Base-by-base conservation (phyloP, 257 asterid species). In the Marsdenia floribunda region DNA sequence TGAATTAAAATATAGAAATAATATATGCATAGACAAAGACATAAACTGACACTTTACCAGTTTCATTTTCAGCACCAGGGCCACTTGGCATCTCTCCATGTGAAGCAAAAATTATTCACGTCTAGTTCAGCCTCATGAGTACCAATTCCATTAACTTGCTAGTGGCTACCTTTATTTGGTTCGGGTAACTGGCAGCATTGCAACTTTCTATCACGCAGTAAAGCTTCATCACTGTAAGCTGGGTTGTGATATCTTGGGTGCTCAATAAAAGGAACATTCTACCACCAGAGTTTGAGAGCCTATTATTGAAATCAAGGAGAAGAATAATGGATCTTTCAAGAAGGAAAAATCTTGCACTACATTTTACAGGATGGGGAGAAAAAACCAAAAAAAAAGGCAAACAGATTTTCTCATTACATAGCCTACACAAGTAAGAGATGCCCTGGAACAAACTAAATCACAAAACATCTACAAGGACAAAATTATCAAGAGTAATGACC, bases 241-340 rank as follows among this genome's bases (percentile, higher is more conserved):
- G 97, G 90, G 75, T 67, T 80, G 7, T 71, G 85, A 78, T 84
- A 88, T 72, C 96, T 86, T 33, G 97, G 97, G 75, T 91, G 98
- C 67, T 81, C 89, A 57, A 91, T 70, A 78, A 88, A 86, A 16
- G 85, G 72, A 60, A 93, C 96, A 26, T 85, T 82, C 75, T 93
- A 91, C 97, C 96, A 91, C 98, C 96, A 91, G 58, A 93, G 91
- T 74, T 88, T 85, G 77, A 93, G 83, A 76, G 97, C 97, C 98
- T 93, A 68, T 16, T 49, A 40, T 58, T 29, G 44, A 72, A 8
- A 55, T 54, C 77, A 52, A 7, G 70, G 71, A 73, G 69, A 63
- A 19, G 70, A 49, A 47, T 12, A n/a, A 33, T 57, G 57, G 58
- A 71, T 44, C 49, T 79, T 64, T 60, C 53, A 49, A 60, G 73